Evolutionary conservation across 495 filamentous ascomycete species (phyloP).

Genomic region (Penicillium cosmopolitanum): DNA sequence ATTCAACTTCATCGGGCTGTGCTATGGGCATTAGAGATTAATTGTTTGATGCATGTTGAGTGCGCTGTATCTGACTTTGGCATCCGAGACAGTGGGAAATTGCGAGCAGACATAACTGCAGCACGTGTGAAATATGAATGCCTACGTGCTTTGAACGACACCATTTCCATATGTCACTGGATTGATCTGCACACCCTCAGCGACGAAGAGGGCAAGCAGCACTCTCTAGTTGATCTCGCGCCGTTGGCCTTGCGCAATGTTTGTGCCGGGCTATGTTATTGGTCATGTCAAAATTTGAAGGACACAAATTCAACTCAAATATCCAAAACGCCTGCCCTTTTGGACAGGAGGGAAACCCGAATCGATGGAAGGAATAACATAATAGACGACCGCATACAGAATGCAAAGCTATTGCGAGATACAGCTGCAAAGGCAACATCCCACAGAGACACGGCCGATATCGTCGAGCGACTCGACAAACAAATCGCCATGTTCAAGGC

Average conservation of each 20-base stretch:
- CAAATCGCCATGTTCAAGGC: conserved; percentile 5
- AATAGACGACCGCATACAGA: background rate
- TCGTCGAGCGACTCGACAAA: conserved; percentile 13
- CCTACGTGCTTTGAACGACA: conserved; percentile 18
- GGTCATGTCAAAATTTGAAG: conserved; percentile 6
- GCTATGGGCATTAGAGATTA: conserved; percentile 14
- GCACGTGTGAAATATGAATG: conserved; percentile 46
- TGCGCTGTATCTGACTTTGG: conserved; percentile 11
- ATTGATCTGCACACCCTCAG: conserved; percentile 1
- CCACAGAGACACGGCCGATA: conserved; percentile 3
- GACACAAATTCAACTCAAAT: background rate
- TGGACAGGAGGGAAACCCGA: background rate
- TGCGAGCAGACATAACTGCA: conserved; percentile 7
- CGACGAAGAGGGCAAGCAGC: conserved; percentile 3
- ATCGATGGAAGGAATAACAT: background rate
- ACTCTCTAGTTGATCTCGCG: conserved; percentile 13
- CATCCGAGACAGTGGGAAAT: background rate
- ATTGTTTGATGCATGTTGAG: conserved; percentile 20
- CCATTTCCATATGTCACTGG: conserved; percentile 11
- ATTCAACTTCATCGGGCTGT: conserved; percentile 15
- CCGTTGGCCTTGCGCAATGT: conserved; percentile 13
- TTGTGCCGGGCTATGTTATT: conserved; percentile 12
- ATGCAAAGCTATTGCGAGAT: conserved; percentile 9
- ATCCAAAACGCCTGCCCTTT: background rate
- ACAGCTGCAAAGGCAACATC: conserved; percentile 15